Conservation (phyloP, 768 basidiomycete species). For the Pholiota conissans region DNA sequence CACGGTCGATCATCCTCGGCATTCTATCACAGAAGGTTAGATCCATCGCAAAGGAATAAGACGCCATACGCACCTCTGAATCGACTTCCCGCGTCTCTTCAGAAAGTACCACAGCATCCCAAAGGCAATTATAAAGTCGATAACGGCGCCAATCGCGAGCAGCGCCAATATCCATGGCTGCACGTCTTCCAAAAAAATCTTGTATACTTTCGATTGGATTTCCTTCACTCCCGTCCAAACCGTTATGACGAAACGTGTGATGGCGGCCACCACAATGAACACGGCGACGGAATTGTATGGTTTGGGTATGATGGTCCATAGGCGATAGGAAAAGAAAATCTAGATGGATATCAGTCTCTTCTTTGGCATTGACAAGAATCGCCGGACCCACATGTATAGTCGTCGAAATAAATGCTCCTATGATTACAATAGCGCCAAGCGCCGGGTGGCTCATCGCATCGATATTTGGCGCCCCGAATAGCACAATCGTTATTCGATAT, state of each 20-base stretch:
- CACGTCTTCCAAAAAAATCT: constrained; percentile 18
- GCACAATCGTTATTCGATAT: constrained; percentile 26
- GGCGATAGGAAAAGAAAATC: constrained; percentile 28
- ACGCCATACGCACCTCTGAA: neutral
- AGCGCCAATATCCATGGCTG: constrained; percentile 23
- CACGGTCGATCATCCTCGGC: neutral
- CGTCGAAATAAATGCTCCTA: constrained; percentile 26
- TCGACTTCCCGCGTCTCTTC: neutral
- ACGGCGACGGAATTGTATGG: constrained; percentile 24
- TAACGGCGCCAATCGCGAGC: constrained; percentile 23
- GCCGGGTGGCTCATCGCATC: constrained; percentile 12
- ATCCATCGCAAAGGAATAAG: too few relatives aligned
- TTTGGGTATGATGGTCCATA: constrained; percentile 24
- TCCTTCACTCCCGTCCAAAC: neutral
- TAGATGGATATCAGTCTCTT: constrained; percentile 6
- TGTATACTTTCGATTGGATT: constrained; percentile 21
- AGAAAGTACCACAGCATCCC: constrained; percentile 26
- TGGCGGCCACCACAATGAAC: constrained; percentile 20
- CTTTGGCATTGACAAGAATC: too few relatives aligned
- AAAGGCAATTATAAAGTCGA: constrained; percentile 28
- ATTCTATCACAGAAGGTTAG: neutral
- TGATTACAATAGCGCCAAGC: constrained; percentile 15
- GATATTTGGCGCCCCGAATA: constrained; percentile 17
- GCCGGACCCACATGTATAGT: constrained; percentile 26
- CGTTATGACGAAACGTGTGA: constrained; percentile 13